Base-by-base conservation (phyloP, 73 alveolate genomes). In the Breviolum minutum region DNA sequence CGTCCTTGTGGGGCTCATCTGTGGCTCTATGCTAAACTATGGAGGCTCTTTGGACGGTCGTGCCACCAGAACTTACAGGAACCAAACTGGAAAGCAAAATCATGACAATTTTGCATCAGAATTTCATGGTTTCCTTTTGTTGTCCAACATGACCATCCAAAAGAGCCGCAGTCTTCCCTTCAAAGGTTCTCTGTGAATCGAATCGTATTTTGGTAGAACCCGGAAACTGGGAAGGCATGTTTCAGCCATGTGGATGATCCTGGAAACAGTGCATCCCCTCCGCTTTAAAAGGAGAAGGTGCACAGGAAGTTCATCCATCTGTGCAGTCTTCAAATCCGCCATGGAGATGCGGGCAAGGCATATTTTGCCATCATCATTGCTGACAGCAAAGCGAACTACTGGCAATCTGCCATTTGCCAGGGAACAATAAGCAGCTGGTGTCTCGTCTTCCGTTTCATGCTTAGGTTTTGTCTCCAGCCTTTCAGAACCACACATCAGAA, bases 241-340 rank as follows among this genome's bases (percentile, higher is more conserved):
- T 40, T 40, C 54, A 40, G 54, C 77, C 17, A 68, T 68, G 77
- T 10, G 90, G 90, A 81, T 81, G 32, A 40, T 81, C 90, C 90
- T 54, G 90, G 90, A 81, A 81, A 81, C 90, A 40, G 90, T 81
- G 90, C 22, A 69, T 8, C 90, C 77, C 90, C 70, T 48, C 90
- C 69, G 17, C 70, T 81, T 81, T 48, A 81, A 81, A 81, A 81
- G 90, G 90, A 81, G 69, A 54, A 81, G 60, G 40, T 71, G 16
- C 90, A 81, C 90, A 81, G 69, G 90, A 54, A 81, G 24, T 48
- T 69, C 69, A 19, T 81, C 87, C 87, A 27, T 22, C 69, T 81
- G 90, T 54, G 69, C 90, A 81, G 54, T 81, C 40, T 81, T 81
- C 90, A 81, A 81, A 81, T 81, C 90, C 90, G 32, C 90, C 30